Base-by-base conservation (phyloP, 2,329 filamentous ascomycete species). In the Sclerotinia glacialis region DNA sequence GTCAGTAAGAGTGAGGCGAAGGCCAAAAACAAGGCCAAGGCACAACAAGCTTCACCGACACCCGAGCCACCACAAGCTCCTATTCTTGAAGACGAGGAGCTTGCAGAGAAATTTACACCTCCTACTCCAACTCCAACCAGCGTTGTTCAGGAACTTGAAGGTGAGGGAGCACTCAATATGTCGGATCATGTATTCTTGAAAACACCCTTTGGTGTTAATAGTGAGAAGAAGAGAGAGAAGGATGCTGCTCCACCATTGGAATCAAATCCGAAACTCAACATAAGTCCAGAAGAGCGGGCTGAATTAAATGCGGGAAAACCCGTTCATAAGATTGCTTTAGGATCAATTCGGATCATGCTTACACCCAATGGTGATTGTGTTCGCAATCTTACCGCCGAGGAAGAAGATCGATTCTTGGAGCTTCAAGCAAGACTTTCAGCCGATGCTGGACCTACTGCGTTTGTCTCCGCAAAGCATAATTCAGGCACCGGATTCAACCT, bases 291-390 rank as follows among this genome's bases (percentile, higher is more conserved):
- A 55, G 86, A 89, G 68, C 82, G 86, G 40, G 78, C 80, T 18
- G 76, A 80, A 3, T 79, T 89, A 8, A 79, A 82, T n/a, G 79
- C 81, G 2, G 86, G 86, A 58, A 81, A 82, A 68, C 79, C 85
- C 14, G 85, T 89, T 11, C 84, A 83, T 68, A 89, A 89, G 75
- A 78, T 87, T 49, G 80, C 86, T 2, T 87, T 89, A 69, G 87
- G 86, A 65, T 83, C 68, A 76, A 68, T 84, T 75, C 83, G 89
- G 34, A 86, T 90, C 69, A 83, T 93, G 71, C 85, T 93, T 63
- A 93, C 90, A 0, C 89, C 90, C 0, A 87, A 89, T 69, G 90
- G 91, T 14, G 88, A 91, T 69, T 91, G 89, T 74, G 81, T 94
- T n/a, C 87, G 89, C 70, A 89, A 90, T 67, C 78, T 95, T 64